These are phyloP conservation scores for Thelephora ganbajun DNA, from an alignment of 768 basidiomycete species.

Conservation along the genomic window DNA sequence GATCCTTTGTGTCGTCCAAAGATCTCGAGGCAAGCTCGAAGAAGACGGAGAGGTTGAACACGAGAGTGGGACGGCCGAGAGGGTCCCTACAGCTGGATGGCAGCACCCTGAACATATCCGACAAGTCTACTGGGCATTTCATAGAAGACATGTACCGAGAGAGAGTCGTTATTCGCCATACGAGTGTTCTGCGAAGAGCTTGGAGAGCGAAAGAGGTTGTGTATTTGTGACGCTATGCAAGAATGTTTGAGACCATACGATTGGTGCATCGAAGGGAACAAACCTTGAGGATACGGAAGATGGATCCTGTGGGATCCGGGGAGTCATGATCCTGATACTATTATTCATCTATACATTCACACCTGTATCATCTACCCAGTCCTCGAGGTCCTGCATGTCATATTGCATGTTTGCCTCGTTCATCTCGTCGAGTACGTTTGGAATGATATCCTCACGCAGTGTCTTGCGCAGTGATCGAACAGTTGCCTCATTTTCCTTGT, in stretches of 20 bases:
- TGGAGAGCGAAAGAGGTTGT: neutral
- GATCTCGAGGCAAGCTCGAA: slow-evolving; percentile 21
- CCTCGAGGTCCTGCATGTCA: neutral
- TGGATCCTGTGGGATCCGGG: neutral
- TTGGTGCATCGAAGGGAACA: neutral
- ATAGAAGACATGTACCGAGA: neutral
- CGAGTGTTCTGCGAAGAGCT: neutral
- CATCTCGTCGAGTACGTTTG: neutral
- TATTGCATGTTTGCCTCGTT: neutral
- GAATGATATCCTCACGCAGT: neutral
- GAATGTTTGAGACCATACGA: neutral
- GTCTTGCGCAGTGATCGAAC: neutral
- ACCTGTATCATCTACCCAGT: neutral
- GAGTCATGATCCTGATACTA: no score
- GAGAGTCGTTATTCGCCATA: neutral
- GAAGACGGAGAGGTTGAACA: slow-evolving; percentile 34
- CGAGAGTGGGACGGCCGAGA: slow-evolving; percentile 49
- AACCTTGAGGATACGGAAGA: neutral
- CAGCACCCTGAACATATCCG: slow-evolving; percentile 15
- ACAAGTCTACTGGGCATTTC: neutral
- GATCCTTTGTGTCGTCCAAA: slow-evolving; percentile 27
- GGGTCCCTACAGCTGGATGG: slow-evolving; percentile 41
- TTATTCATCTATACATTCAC: neutral
- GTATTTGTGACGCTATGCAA: neutral
- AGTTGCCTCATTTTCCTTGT: neutral